Evolutionary conservation across 345 rosid genomes (phyloP).

Genomic region (Lumnitzera racemosa): DNA sequence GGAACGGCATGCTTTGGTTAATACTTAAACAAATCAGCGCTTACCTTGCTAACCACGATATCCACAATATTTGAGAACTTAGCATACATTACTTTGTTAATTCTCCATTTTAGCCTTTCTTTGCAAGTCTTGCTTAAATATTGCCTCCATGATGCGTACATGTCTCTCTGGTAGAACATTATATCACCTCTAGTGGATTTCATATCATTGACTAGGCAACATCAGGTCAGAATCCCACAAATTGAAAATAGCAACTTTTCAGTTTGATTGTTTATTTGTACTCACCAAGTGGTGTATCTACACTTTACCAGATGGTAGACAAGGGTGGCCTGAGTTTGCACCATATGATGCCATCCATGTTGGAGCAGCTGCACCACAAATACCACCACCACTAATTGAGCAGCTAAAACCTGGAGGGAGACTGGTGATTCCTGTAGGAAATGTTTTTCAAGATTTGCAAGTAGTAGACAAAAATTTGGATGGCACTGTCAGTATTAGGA

Average conservation of each 20-base stretch:
- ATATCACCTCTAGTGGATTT: too few relatives aligned
- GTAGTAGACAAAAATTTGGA: constrained; percentile 71
- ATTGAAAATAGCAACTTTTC: background rate
- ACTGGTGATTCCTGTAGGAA: constrained; percentile 96
- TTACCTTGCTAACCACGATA: too few relatives aligned
- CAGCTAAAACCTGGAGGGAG: constrained; percentile 96
- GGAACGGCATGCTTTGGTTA: too few relatives aligned
- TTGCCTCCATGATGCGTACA: too few relatives aligned
- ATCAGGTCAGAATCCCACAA: background rate
- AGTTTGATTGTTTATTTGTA: background rate
- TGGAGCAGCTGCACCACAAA: constrained; percentile 92
- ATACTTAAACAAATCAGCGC: too few relatives aligned
- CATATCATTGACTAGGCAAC: too few relatives aligned
- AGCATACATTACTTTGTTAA: too few relatives aligned
- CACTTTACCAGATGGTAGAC: constrained; percentile 64
- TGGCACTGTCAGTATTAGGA: constrained; percentile 56
- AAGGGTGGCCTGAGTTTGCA: constrained; percentile 81
- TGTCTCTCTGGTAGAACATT: too few relatives aligned
- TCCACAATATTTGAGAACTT: too few relatives aligned
- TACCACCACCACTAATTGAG: constrained; percentile 77
- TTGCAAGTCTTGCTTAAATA: too few relatives aligned
- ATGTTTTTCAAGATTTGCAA: constrained; percentile 68
- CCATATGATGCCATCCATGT: constrained; percentile 95
- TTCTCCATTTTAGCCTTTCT: too few relatives aligned
- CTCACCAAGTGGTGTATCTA: background rate